These are phyloP conservation scores for Fusarium cyanostomum DNA, from an alignment of 2,329 filamentous ascomycete genomes.

Conservation along the genomic window DNA sequence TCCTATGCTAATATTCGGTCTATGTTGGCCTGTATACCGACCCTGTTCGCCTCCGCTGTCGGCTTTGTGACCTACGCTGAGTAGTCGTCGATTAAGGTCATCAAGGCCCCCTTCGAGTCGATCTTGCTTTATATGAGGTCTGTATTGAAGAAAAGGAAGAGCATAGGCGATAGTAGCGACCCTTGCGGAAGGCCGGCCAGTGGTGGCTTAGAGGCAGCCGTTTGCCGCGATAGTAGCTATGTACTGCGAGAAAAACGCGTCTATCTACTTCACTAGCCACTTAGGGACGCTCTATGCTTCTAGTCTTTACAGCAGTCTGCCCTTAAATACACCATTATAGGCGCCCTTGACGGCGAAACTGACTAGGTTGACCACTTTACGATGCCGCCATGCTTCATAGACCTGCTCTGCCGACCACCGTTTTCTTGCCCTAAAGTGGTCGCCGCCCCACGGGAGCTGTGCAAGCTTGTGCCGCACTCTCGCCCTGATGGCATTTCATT, in stretches of 20 bases:
- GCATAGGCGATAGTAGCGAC: neutral
- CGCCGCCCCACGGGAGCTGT: neutral
- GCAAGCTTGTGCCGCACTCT: neutral
- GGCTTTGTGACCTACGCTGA: neutral
- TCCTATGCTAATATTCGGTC: neutral
- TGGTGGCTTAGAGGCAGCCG: neutral
- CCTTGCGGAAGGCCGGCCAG: conserved; percentile 3
- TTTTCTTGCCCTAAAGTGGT: neutral
- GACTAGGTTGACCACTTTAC: neutral
- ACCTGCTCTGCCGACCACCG: neutral
- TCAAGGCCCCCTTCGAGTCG: neutral
- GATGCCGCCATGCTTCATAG: neutral
- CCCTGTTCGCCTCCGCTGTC: neutral
- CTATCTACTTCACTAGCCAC: neutral
- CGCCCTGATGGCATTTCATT: conserved; percentile 1
- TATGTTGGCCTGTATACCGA: neutral
- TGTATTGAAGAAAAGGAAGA: conserved; percentile 9
- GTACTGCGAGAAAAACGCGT: neutral
- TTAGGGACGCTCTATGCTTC: neutral
- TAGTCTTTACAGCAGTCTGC: neutral
- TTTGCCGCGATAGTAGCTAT: neutral
- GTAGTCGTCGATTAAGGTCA: conserved; percentile 1
- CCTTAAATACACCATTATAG: neutral
- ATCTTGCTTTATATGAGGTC: neutral
- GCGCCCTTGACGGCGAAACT: neutral